phyloP scores from a whole-genome alignment of 345 rosid species.

The Aquilaria yunnanensis region DNA sequence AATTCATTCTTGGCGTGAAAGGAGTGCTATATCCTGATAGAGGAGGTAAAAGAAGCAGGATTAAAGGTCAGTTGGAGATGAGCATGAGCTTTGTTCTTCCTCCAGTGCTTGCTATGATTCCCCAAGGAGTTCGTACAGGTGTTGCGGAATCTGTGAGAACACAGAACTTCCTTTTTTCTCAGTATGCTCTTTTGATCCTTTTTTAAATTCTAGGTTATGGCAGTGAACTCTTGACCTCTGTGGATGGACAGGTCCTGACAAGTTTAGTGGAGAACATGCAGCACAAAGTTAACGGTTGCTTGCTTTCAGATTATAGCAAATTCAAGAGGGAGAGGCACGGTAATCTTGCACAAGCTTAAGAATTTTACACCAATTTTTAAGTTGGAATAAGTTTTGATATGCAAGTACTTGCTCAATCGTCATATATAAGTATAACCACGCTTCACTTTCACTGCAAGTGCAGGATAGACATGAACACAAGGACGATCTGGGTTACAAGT shows the following conservation, averaged over 20 bases:
- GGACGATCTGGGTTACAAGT: too few species aligned
- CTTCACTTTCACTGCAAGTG: too few species aligned
- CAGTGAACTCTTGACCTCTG: neutral
- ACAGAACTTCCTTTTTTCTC: neutral
- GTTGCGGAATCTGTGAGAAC: conserved; percentile 57
- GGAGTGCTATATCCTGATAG: conserved; percentile 66
- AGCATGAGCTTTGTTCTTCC: conserved; percentile 71
- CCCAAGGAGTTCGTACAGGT: conserved; percentile 52
- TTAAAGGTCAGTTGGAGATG: conserved; percentile 78
- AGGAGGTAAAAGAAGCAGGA: conserved; percentile 37
- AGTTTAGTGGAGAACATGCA: conserved; percentile 76
- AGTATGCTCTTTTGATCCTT: neutral
- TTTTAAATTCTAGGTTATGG: neutral
- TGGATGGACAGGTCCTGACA: conserved; percentile 43
- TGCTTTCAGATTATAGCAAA: conserved; percentile 68
- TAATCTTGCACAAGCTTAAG: neutral
- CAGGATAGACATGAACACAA: too few species aligned
- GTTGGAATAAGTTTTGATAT: neutral
- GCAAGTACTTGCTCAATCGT: too few species aligned
- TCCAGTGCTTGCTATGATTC: conserved; percentile 58
- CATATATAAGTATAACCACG: too few species aligned
- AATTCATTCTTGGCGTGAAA: conserved; percentile 56
- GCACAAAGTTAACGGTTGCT: conserved; percentile 65
- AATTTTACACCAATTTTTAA: neutral
- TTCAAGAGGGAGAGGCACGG: conserved; percentile 45